A percentile compares a stretch with the other conserved stretches of the same genome.
Conservation (phyloP, 495 filamentous ascomycete species). For the Penicillium salamii region DNA sequence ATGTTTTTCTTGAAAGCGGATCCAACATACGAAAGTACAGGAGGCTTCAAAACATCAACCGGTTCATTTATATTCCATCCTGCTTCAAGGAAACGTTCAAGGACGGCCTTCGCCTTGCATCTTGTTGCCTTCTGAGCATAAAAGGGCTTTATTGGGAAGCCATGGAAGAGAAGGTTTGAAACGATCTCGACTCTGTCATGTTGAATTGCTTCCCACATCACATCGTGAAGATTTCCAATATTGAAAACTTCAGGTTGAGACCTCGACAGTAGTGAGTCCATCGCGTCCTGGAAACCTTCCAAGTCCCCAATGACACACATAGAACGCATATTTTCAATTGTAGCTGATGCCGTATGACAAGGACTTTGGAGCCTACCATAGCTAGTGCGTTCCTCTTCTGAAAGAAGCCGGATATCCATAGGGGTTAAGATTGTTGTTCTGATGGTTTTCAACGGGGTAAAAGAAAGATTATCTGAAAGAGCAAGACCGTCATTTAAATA, state of each 20-base stretch:
- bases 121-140: background rate
- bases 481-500: too few relatives aligned
- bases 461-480: too few relatives aligned
- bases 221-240: conserved; percentile 6
- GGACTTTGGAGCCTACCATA: background rate
- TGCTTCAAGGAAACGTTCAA: conserved; percentile 4
- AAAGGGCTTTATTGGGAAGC: background rate
- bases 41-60: conserved; percentile 7
- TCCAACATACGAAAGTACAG: conserved; percentile 13
- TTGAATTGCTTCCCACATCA: conserved; percentile 15
- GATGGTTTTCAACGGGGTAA: too few relatives aligned
- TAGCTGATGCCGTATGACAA: background rate
- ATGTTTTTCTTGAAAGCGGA: background rate
- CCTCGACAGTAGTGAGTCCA: background rate
- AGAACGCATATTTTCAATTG: conserved; percentile 4
- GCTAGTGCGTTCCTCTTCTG: conserved; percentile 5
- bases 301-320: conserved; percentile 3
- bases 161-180: background rate
- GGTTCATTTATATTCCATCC: conserved; percentile 21
- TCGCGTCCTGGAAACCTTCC: conserved; percentile 4
- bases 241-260: background rate
- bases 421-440: background rate
- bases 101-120: background rate
- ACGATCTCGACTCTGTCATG: conserved; percentile 4
- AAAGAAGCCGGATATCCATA: conserved; percentile 11